Conservation (phyloP, 495 filamentous ascomycete species). For the Trichoderma gamsii region DNA sequence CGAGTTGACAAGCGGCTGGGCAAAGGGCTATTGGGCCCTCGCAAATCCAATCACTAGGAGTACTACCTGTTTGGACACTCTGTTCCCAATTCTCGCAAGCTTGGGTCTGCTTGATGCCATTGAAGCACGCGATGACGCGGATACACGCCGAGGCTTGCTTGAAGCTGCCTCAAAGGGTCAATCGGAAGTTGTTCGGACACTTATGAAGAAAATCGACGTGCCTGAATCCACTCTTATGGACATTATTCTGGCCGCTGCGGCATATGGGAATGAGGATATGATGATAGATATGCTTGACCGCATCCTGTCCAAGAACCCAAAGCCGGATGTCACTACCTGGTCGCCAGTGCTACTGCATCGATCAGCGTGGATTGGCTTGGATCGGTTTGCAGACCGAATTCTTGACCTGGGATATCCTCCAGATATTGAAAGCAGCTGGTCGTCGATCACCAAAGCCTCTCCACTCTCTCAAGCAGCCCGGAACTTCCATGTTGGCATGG, state of each 20-base stretch:
- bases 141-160: conserved; percentile 14
- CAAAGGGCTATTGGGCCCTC: conserved; percentile 16
- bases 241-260: background rate
- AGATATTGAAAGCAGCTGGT: background rate
- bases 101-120: conserved; percentile 7
- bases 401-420: conserved; percentile 1
- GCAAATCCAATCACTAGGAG: conserved; percentile 17
- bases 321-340: background rate
- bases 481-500: background rate
- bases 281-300: conserved; percentile 6
- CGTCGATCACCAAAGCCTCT: background rate
- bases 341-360: background rate
- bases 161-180: conserved; percentile 15
- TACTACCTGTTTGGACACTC: conserved; percentile 15
- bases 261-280: background rate
- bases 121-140: background rate
- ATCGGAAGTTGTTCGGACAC: background rate
- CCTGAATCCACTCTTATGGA: background rate
- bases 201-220: background rate
- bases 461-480: conserved; percentile 8
- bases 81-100: conserved; percentile 17
- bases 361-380: background rate
- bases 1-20: conserved; percentile 12
- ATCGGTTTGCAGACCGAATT: conserved; percentile 1
- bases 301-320: background rate